A percentile compares a stretch with the other conserved stretches of the same genome.
Evolutionary conservation across 2,329 filamentous ascomycete genomes (phyloP).

Genomic region (Cercospora sesami): DNA sequence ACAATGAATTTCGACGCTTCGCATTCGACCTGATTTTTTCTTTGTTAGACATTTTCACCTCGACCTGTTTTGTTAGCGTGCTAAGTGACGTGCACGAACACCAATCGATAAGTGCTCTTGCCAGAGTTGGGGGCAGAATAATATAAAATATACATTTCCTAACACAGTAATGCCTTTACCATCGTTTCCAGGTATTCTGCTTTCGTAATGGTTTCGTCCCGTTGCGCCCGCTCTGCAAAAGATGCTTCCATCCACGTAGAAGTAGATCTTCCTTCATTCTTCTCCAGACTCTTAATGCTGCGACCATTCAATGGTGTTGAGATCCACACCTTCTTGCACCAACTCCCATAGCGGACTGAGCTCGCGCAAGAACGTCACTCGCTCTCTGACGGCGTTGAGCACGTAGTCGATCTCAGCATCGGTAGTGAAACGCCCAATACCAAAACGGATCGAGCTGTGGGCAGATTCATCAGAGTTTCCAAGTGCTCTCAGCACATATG

Average conservation of each 20-base stretch:
- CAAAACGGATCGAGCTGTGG: slow-evolving; percentile 96
- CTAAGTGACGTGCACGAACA: not conserved
- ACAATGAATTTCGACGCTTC: not conserved
- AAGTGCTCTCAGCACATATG: slow-evolving; percentile 89
- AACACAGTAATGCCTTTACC: not conserved
- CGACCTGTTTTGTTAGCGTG: not conserved
- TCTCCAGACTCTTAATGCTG: slow-evolving; percentile 69
- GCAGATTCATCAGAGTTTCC: slow-evolving; percentile 97
- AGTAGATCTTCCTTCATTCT: not conserved
- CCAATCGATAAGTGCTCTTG: not conserved
- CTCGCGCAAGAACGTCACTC: slow-evolving; percentile 90
- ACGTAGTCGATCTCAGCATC: slow-evolving; percentile 97
- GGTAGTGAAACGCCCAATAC: slow-evolving; percentile 95
- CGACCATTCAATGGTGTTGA: slow-evolving; percentile 97
- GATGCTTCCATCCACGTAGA: not conserved
- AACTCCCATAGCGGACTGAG: slow-evolving; percentile 96
- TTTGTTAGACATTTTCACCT: not conserved
- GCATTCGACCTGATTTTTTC: not conserved
- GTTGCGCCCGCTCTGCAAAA: slow-evolving; percentile 2
- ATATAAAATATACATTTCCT: not conserved
- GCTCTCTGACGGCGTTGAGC: slow-evolving; percentile 84
- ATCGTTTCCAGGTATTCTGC: not conserved
- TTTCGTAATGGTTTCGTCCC: not conserved
- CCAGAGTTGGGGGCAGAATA: not conserved
- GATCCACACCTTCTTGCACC: slow-evolving; percentile 92